These are phyloP conservation scores for Microdochium bolleyi DNA, from an alignment of 2,329 filamentous ascomycete genomes.

Conservation along the genomic window DNA sequence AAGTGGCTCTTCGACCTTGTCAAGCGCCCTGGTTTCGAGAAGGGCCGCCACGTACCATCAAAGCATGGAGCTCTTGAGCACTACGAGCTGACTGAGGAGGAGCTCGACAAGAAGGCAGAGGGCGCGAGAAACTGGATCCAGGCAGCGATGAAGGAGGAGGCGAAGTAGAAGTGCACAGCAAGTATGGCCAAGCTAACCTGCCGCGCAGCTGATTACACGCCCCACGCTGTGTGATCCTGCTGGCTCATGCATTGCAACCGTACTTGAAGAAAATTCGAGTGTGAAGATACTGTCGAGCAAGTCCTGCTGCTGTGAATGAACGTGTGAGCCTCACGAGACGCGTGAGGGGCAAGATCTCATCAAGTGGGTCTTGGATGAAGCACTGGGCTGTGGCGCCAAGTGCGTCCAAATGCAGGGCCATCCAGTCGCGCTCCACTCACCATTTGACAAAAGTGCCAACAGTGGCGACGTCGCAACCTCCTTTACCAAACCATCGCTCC, in stretches of 20 bases:
- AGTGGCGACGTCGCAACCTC: not conserved
- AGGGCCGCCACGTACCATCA: constrained; percentile 65
- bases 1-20: constrained; percentile 70
- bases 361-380: too few species aligned
- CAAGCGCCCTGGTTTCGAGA: constrained; percentile 63
- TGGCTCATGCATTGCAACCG: too few species aligned
- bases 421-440: not conserved
- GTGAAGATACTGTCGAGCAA: too few species aligned
- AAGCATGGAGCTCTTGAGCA: constrained; percentile 52
- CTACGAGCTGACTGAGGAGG: constrained; percentile 35
- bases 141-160: constrained; percentile 60
- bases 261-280: too few species aligned
- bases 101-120: constrained; percentile 48
- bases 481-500: not conserved
- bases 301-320: too few species aligned
- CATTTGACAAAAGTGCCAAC: not conserved
- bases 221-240: too few species aligned
- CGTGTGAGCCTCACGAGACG: too few species aligned
- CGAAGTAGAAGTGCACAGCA: constrained; percentile 29
- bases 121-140: constrained; percentile 57
- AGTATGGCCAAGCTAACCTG: not conserved
- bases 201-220: too few species aligned
- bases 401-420: not conserved
- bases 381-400: not conserved
- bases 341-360: too few species aligned